Percentiles rank a stretch among this genome's conserved stretches.
Conservation (phyloP, 2,329 filamentous ascomycete genomes). For the Aspergillus floridensis region DNA sequence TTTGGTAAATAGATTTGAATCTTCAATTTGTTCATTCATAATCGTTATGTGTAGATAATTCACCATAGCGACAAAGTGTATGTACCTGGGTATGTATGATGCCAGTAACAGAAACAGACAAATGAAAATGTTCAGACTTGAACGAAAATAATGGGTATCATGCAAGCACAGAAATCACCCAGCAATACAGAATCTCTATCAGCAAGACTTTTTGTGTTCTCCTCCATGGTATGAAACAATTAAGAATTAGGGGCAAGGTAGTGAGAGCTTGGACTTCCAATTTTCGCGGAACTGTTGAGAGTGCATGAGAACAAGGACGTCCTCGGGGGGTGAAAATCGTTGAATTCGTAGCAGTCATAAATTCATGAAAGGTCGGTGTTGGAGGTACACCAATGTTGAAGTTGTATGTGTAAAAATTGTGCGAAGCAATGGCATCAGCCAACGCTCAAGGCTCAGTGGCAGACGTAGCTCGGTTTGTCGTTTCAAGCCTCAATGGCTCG, state of each 20-base stretch:
- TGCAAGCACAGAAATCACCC: conserved; percentile 15
- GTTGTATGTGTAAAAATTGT: background rate
- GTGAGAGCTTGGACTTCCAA: background rate
- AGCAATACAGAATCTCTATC: conserved; percentile 10
- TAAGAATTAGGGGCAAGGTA: background rate
- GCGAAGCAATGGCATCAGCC: background rate
- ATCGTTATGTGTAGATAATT: background rate
- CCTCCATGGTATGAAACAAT: background rate
- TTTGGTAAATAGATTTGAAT: background rate
- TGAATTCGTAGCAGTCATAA: conserved; percentile 16
- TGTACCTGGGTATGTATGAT: background rate
- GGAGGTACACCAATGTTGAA: background rate
- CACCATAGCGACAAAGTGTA: background rate
- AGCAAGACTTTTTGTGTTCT: conserved; percentile 9
- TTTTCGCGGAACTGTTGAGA: conserved; percentile 4
- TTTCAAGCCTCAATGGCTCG: conserved; percentile 13
- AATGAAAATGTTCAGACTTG: conserved; percentile 3
- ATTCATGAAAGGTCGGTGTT: conserved; percentile 7
- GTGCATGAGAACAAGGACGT: background rate
- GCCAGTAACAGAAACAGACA: background rate
- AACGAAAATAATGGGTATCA: conserved; percentile 22
- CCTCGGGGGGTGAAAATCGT: conserved; percentile 9
- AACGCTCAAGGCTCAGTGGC: conserved; percentile 6
- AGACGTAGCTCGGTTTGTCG: conserved; percentile 16
- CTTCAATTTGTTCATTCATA: background rate